These are phyloP conservation scores for Monascus purpureus DNA, from an alignment of 495 filamentous ascomycete species.

Conservation along the genomic window DNA sequence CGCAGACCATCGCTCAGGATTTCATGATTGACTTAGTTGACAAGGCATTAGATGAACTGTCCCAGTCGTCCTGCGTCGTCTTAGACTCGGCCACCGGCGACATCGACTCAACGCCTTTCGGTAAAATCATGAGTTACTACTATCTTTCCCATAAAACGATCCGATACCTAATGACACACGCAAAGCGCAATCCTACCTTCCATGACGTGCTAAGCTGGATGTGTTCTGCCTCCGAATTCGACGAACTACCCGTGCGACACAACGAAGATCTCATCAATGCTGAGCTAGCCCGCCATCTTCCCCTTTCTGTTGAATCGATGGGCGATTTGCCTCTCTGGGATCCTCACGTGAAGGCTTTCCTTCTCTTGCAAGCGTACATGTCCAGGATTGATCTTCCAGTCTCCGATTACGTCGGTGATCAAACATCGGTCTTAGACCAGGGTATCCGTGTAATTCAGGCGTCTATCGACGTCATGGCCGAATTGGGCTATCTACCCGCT, in stretches of 20 bases:
- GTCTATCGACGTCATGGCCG: slow-evolving; percentile 85
- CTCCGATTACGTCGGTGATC: slow-evolving; percentile 93
- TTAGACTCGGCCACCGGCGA: slow-evolving; percentile 71
- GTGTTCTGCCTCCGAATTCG: slow-evolving; percentile 86
- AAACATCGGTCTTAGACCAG: slow-evolving; percentile 80
- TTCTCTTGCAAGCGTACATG: slow-evolving; percentile 91
- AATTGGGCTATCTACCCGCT: slow-evolving; percentile 65
- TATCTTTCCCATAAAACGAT: slow-evolving; percentile 96
- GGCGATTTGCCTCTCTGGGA: slow-evolving; percentile 87
- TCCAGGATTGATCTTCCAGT: slow-evolving; percentile 85
- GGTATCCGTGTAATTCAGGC: slow-evolving; percentile 89
- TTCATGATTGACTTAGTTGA: slow-evolving; percentile 89
- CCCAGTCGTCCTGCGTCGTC: slow-evolving; percentile 66
- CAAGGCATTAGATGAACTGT: slow-evolving; percentile 66
- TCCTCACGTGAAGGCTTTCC: slow-evolving; percentile 92
- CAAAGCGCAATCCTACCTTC: slow-evolving; percentile 65
- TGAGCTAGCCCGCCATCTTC: slow-evolving; percentile 71
- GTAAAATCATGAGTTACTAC: slow-evolving; percentile 99
- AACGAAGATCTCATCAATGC: slow-evolving; percentile 98
- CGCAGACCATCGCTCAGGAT: slow-evolving; percentile 73
- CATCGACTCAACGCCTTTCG: slow-evolving; percentile 74
- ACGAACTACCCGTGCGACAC: slow-evolving; percentile 95
- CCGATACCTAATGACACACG: slow-evolving; percentile 60
- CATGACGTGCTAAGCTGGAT: slow-evolving; percentile 86
- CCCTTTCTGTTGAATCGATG: slow-evolving; percentile 50